Conservation (phyloP, 1,139 yeast genomes). For the Pichia sp. region DNA sequence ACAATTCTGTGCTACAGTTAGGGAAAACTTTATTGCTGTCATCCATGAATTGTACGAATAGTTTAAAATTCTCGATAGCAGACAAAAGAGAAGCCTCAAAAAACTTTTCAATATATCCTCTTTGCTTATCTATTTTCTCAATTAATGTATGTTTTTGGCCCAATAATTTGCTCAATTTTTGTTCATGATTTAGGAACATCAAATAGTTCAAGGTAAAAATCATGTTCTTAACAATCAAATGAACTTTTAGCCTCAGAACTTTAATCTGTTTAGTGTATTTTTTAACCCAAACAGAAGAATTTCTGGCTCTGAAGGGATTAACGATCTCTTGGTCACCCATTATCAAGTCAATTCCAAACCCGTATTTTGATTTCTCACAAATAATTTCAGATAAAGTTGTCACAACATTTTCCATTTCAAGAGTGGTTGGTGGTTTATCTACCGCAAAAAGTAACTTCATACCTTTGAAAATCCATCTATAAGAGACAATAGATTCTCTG, state of each 20-base stretch:
- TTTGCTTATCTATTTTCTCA: constrained; percentile 30
- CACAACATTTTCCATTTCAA: constrained; percentile 31
- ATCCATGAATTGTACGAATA: constrained; percentile 32
- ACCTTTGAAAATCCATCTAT: constrained; percentile 33
- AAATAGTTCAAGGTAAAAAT: constrained; percentile 45
- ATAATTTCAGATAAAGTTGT: constrained; percentile 28
- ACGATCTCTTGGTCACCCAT: constrained; percentile 22
- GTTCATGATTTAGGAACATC: constrained; percentile 44
- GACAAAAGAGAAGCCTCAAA: constrained; percentile 32
- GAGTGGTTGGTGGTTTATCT: constrained; percentile 34
- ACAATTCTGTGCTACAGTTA: constrained; percentile 37
- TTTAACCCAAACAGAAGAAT: constrained; percentile 20
- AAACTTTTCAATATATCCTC: constrained; percentile 30
- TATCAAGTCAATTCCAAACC: constrained; percentile 26
- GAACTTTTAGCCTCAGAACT: constrained; percentile 30
- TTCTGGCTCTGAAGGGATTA: constrained; percentile 17
- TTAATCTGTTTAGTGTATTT: constrained; percentile 26
- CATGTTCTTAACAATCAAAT: constrained; percentile 41
- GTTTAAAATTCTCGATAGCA: constrained; percentile 34
- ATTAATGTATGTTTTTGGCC: constrained; percentile 29
- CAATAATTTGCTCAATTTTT: constrained; percentile 30
- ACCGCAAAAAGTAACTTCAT: constrained; percentile 35
- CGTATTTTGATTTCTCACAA: constrained; percentile 33
- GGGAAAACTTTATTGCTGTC: constrained; percentile 26
- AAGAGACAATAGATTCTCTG: constrained; percentile 35